Evolutionary conservation across 805 yeast species (phyloP), one percentile per base, ranked within the genome.

Genomic region (Kuraishia hungarica): DNA sequence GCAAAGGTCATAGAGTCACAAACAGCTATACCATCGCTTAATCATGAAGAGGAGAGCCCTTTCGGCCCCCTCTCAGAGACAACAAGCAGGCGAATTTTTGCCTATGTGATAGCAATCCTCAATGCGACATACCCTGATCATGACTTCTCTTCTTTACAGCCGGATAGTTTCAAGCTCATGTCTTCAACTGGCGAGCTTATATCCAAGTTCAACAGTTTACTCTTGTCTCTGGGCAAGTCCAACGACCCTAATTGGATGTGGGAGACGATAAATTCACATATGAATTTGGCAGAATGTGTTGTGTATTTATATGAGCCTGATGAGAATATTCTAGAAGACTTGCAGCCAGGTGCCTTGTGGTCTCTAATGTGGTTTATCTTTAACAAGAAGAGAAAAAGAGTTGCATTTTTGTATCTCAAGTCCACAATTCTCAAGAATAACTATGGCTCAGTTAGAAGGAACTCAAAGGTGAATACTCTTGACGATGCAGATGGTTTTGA

Each of bases 81-180:
- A n/a, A 83, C 94, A 1, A 87, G 96, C 50, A 80, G 97, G 59
- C 86, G 90, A 68, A 84, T 92, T 1, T 94, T 93, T 73, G 94
- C 97, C 0, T 89, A 92, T 65, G 74, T 94, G 51, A 89, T 94
- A 57, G 94, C 96, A 1, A 91, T 92, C 39, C 76, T 94, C 54
- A 94, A 94, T 68, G 88, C 96, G 7, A 86, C 96, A 3, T 93
- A 89, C 66, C 98, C 99, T 0, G 99, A 94, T 67, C 97, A 94
- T 64, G 99, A 94, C 66, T 94, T 93, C 63, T 80, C 96, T 13
- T 80, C 86, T 24, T 79, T 94, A 58, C 90, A 89, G 64, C 99
- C 99, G 1, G 76, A 76, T 20, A 86, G 83, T 67, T 87, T 87
- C 68, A 71, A 75, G 48, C 80, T 88, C n/a, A 80, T 81, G 5